Evolutionary conservation across 2,329 filamentous ascomycete species (phyloP).

Genomic region (Verticillium tricorpus): DNA sequence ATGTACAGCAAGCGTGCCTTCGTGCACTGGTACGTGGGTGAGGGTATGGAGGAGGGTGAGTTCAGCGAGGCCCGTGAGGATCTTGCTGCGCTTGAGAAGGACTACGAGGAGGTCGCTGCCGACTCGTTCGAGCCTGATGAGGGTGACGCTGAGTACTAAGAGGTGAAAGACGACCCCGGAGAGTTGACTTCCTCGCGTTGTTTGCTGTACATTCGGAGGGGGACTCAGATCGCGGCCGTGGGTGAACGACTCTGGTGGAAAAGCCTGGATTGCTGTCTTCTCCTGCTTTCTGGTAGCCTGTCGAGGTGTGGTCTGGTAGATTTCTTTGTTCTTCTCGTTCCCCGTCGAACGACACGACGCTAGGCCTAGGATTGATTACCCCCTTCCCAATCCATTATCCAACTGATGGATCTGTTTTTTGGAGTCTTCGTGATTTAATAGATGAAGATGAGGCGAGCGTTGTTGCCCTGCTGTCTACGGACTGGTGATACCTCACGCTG

Average conservation of each 20-base stretch:
- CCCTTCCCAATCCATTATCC: conserved; percentile 5
- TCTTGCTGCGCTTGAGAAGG: conserved; percentile 78
- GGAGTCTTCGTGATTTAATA: conserved; percentile 10
- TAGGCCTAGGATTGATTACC: conserved; percentile 9
- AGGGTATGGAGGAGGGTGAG: conserved; percentile 90
- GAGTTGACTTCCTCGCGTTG: conserved; percentile 4
- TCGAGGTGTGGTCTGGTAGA: conserved; percentile 11
- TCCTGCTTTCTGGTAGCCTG: conserved; percentile 10
- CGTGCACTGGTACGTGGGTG: conserved; percentile 77
- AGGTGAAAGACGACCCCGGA: conserved; percentile 2
- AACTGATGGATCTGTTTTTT: conserved; percentile 12
- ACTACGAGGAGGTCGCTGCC: conserved; percentile 79
- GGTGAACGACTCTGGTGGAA: not conserved
- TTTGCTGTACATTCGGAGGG: conserved; percentile 5
- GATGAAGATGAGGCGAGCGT: conserved; percentile 7
- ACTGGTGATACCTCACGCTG: not conserved
- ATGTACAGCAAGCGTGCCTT: conserved; percentile 77
- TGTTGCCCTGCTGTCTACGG: not conserved
- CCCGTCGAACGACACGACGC: conserved; percentile 8
- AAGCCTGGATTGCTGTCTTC: not conserved
- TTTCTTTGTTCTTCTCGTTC: conserved; percentile 9
- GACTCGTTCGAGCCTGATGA: conserved; percentile 65
- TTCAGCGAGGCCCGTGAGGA: conserved; percentile 86
- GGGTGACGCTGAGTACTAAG: conserved; percentile 74
- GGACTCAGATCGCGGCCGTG: conserved; percentile 3